Evolutionary conservation across 2,329 filamentous ascomycete genomes (phyloP), one percentile per base, ranked within the genome.

Genomic region (Elsinoe fawcettii): DNA sequence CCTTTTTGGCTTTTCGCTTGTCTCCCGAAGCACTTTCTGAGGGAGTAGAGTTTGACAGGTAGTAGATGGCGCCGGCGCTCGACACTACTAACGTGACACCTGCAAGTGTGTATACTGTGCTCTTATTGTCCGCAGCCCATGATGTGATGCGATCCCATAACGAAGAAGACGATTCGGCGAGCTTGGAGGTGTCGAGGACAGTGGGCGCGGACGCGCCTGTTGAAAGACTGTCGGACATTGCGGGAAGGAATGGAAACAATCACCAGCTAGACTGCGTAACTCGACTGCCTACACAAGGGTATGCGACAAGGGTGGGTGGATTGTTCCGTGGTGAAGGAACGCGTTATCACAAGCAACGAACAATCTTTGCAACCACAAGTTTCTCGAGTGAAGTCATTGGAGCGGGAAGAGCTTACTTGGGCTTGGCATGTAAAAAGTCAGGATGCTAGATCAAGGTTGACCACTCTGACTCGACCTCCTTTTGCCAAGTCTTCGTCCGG

Each of bases 91-190:
- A 82, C 56, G 92, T 92, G 60, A 96, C 88, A 67, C 93, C 93
- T 57, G 92, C 93, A 74, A 97, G 89, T 64, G 93, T 96, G 75
- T 96, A 99, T 62, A 95, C 91, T 56, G 92, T 81, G 49, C 89
- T 87, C 78, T 96, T 97, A 77, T 99, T 91, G 71, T 97, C 92
- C 2, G 90, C 88, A 12, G 88, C 90, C 92, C 93, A 99, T 69
- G 79, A 85, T 63, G 90, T 87, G 74, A 96, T 78, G 67, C 91
- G 86, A 73, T 96, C 89, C 90, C 90, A 96, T 57, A 93, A 75
- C 47, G 88, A 86, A 59, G 85, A 82, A 60, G 86, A 80, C 59
- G 74, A 73, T 46, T 74, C 66, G 46, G 74, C 69, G 36, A 78
- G 69, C 46, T 30, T 57, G 43, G 56, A 53, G 20, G 55, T 30